Evolutionary conservation across 73 alveolate species (phyloP), one percentile per base, ranked within the genome.

Genomic region (Effrenium voratum): DNA sequence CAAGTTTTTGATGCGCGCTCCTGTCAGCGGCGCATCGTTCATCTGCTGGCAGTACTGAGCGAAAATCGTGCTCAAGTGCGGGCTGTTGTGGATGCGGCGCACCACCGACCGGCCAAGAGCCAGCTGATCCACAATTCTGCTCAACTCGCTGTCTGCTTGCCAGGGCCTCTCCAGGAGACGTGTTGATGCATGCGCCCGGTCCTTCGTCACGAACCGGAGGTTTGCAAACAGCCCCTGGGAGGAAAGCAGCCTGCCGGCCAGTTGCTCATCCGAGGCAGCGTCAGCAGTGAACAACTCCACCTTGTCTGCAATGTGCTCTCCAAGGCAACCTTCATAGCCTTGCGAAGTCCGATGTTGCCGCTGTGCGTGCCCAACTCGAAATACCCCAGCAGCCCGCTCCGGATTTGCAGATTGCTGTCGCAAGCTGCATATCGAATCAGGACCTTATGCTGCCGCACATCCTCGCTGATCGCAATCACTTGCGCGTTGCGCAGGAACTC

Each of bases 371-470:
- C 28, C 10, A 52, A 19, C 10, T 52, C 66, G 10, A 13, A 10
- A 19, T 52, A 52, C 10, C 66, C 88, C 38, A 77, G 36, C 5
- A 77, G 24, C 15, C 88, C 88, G 5, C 22, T 13, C 22, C 47
- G n/a, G 41, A 19, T 24, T 16, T 77, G 55, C 40, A 77, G 63
- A 38, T 45, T 22, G 41, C 5, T 22, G 41, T 77, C 40, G 32
- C 43, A 12, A 12, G 88, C 88, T 16, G 43, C 40, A 28, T 41
- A 77, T 30, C 88, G 88, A 13, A 77, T 47, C 59, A 77, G 57
- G 66, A 77, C 66, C 43, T 77, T 77, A 30, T 32, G 63, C 36
- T 77, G 40, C 38, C 88, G 32, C n/a, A 77, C 88, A 47, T 77
- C 88, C 28, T 12, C 24, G 41, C 22, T 38, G 66, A 77, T 41